Evolutionary conservation across 352 stramenopile species (phyloP).

Genomic region (Elongisporangium anandrum): DNA sequence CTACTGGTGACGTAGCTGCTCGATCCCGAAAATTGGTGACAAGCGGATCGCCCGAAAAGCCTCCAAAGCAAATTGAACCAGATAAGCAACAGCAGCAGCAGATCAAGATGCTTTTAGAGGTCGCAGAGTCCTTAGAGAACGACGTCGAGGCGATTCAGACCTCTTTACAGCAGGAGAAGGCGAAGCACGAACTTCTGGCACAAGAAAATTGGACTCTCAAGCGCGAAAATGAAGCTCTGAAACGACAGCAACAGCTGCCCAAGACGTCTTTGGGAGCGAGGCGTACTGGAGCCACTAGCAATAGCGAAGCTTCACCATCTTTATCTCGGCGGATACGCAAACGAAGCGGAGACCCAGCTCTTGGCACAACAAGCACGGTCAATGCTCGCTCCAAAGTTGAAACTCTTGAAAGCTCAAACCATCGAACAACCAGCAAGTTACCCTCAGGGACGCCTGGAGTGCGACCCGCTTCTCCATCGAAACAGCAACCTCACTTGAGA

Average conservation of each 20-base stretch:
- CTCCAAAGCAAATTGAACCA: too few species aligned
- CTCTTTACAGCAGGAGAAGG: constrained; percentile 42
- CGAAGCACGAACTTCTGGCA: constrained; percentile 36
- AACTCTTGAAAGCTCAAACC: too few species aligned
- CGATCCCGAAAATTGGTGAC: background rate
- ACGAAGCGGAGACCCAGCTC: constrained; percentile 8
- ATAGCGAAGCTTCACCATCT: background rate
- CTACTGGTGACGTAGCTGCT: background rate
- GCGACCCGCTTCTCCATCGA: background rate
- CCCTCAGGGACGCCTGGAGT: constrained; percentile 1
- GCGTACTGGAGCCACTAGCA: background rate
- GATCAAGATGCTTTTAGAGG: constrained; percentile 59
- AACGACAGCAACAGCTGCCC: background rate
- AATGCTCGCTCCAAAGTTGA: too few species aligned
- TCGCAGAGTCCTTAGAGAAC: constrained; percentile 54
- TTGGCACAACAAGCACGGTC: too few species aligned
- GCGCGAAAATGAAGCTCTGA: constrained; percentile 17
- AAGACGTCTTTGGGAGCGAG: background rate
- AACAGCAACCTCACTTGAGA: too few species aligned
- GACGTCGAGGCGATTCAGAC: constrained; percentile 46
- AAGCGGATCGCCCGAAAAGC: too few species aligned
- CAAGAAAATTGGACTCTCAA: constrained; percentile 44
- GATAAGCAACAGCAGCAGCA: constrained; percentile 27
- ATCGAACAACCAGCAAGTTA: too few species aligned
- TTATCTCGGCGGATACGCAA: constrained; percentile 16